Evolutionary conservation across 768 basidiomycete species (phyloP).

Genomic region (Peribolospora baueri): DNA sequence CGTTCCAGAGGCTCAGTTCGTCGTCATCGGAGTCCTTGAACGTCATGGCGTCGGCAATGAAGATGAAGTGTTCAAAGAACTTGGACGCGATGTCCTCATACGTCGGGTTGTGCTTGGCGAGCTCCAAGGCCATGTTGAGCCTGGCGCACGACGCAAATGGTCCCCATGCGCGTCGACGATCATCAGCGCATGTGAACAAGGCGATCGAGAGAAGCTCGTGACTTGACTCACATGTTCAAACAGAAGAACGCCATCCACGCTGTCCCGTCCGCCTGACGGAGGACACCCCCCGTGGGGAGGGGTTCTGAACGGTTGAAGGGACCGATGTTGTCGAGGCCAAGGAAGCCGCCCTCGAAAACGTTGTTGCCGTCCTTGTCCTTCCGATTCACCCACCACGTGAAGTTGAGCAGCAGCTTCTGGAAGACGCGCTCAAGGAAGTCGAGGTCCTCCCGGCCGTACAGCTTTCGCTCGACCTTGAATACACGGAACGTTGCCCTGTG

Average conservation of each 20-base stretch:
- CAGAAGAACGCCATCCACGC: slow-evolving; percentile 99
- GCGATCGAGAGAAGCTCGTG: not conserved
- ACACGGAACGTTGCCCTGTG: slow-evolving; percentile 81
- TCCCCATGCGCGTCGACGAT: not conserved
- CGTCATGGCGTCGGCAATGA: slow-evolving; percentile 98
- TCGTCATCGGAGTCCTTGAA: slow-evolving; percentile 43
- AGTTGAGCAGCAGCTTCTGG: slow-evolving; percentile 88
- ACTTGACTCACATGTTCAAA: slow-evolving; percentile 52
- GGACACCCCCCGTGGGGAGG: slow-evolving; percentile 69
- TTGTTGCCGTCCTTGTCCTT: slow-evolving; percentile 88
- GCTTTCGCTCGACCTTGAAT: slow-evolving; percentile 96
- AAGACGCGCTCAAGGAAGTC: slow-evolving; percentile 90
- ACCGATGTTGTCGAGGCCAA: slow-evolving; percentile 93
- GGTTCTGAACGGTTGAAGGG: slow-evolving; percentile 95
- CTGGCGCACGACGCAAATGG: slow-evolving; percentile 21
- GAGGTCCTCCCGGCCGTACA: slow-evolving; percentile 71
- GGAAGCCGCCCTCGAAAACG: slow-evolving; percentile 94
- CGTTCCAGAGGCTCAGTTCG: slow-evolving; percentile 74
- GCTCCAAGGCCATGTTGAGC: slow-evolving; percentile 88
- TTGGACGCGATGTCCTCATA: slow-evolving; percentile 99
- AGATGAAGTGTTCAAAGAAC: slow-evolving; percentile 84
- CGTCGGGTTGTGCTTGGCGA: slow-evolving; percentile 89
- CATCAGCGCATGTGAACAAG: not conserved
- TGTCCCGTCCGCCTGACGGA: slow-evolving; percentile 94
- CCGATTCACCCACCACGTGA: slow-evolving; percentile 91